phyloP scores from a whole-genome alignment of 164 flowering plant genomes.

The Magnolia kwangsiensis region DNA sequence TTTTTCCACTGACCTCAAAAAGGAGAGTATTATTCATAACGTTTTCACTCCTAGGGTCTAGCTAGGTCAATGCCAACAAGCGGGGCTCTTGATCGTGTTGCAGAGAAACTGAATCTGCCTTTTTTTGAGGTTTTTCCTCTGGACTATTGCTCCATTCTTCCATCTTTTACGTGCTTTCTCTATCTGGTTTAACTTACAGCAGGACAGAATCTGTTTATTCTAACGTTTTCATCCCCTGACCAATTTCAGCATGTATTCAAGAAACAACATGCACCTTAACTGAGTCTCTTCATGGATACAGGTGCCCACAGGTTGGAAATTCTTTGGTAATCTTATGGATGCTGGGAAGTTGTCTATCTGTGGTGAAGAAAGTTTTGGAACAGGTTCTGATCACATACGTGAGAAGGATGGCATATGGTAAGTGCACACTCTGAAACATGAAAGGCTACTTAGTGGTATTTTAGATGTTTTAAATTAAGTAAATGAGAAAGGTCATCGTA shows the following conservation, averaged over 20 bases:
- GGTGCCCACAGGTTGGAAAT: constrained; percentile 99
- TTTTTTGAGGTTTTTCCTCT: constrained; percentile 81
- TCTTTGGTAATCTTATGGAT: constrained; percentile 99
- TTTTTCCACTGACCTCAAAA: background rate
- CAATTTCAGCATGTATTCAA: background rate
- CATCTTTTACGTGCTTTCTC: background rate
- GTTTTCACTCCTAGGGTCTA: constrained; percentile 53
- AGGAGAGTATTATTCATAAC: background rate
- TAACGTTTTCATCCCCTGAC: background rate
- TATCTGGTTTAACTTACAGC: background rate
- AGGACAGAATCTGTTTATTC: background rate
- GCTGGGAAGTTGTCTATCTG: constrained; percentile 93
- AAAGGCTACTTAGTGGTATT: background rate
- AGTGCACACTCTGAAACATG: background rate
- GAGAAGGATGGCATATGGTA: constrained; percentile 99
- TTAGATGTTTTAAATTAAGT: background rate
- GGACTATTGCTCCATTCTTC: background rate
- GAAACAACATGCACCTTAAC: background rate
- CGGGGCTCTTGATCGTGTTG: constrained; percentile 97
- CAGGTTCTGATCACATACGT: constrained; percentile 99
- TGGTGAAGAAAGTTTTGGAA: constrained; percentile 99
- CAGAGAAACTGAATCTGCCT: constrained; percentile 73
- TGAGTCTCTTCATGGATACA: constrained; percentile 25
- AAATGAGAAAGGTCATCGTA: background rate
- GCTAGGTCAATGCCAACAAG: constrained; percentile 99